Base-by-base conservation (phyloP, 257 asterid species). In the Catharanthus roseus region DNA sequence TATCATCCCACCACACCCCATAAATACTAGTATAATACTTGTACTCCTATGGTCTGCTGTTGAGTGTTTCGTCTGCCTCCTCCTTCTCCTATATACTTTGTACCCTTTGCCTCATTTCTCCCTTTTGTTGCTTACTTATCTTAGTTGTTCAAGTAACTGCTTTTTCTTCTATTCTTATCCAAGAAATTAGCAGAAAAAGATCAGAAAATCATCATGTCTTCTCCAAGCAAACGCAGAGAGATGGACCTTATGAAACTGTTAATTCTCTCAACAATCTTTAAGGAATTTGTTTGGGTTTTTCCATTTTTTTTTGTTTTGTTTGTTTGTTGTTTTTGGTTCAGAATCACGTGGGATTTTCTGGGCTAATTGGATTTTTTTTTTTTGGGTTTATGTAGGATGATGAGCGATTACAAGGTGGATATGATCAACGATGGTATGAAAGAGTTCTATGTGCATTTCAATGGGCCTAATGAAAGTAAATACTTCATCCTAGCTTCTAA, bases 181-280 rank as follows among this genome's bases (percentile, higher is more conserved):
- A 11, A 51, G 63, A 64, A 70, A 11, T 29, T 36, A 71, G 6
- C 10, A 45, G 26, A 44, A 72, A 44, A 54, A 36, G 42, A 42
- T 61, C 34, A 64, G 11, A 63, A 70, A 72, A 54, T 60, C 44
- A 81, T 69, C 77, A 93, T 93, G 99, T 89, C 97, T 84, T 93
- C 97, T 47, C 99, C 99, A 45, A 93, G 93, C 96, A 93, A 93
- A 86, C 86, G 97, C 83, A 86, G 99, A 65, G 99, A 91, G 87
- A 93, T 89, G 96, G 99, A 93, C 87, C 79, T 93, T 57, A 93
- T 93, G 99, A 93, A 91, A 77, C 81, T 93, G 99, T 93, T 79
- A 86, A 34, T 65, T 76, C 71, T 78, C 69, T 73, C 10, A 72
- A 71, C 53, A 73, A 65, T 77, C 24, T 67, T 68, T 77, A 5